Base-by-base conservation (phyloP, 257 asterid genomes). In the Marsdenia floribunda region DNA sequence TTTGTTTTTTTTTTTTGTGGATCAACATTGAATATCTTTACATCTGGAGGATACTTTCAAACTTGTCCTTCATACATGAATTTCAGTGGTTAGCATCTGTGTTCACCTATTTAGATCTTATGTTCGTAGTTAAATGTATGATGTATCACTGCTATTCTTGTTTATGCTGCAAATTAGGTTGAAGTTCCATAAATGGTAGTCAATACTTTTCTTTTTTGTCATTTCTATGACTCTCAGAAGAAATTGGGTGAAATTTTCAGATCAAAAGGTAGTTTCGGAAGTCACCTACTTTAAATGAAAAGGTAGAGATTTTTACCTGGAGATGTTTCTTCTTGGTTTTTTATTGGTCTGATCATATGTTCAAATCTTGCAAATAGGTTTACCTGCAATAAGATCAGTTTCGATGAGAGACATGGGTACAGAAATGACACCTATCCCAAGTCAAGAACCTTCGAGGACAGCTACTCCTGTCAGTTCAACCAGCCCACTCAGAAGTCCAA, bases 381-480 rank as follows among this genome's bases (percentile, higher is more conserved):
- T 72, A 66, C 86, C 94, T 19, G 86, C 82, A 12, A 75, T 92
- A 74, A 92, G 99, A 80, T 88, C 98, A 14, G 99, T 95, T 78
- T 92, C 99, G 15, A 95, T 95, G 99, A 88, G 99, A 80, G 99
- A 95, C 65, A 95, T 87, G 96, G 99, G 99, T 74, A 95, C 99
- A 1, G 99, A 95, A 80, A 95, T 95, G 99, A 95, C 99, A 29
- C 99, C 99, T 11, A 89, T 95, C 78, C 98, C 98, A 4, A 95
- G 99, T 68, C 99, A 95, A 78, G 99, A 92, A 75, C 98, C 99
- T 42, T 95, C 98, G 8, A 92, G 96, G 72, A 92, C 97, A n/a
- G 86, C 86, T 68, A 92, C 98, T 26, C 99, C 99, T 0, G 81
- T 87, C 24, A 90, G 90, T 67, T 78, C 97, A 44, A 90, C 95